Conservation (phyloP, 176 grass and related monocot species). For the Oryza longistaminata region DNA sequence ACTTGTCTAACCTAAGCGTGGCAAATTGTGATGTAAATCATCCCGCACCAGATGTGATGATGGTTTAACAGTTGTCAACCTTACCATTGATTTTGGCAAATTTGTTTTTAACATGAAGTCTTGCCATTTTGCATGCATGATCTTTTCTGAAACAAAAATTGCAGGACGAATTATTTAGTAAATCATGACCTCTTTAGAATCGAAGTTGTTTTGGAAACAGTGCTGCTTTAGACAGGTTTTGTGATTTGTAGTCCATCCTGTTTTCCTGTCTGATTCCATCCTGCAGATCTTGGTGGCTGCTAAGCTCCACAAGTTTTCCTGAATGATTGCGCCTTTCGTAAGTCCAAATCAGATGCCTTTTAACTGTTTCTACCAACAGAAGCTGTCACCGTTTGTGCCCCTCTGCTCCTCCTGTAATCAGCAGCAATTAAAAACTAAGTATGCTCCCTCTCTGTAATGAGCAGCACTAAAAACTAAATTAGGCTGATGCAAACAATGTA, state of each 20-base stretch:
- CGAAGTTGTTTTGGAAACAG: not conserved
- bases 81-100: not conserved
- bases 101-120: not conserved
- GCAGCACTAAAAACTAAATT: no score
- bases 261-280: not conserved
- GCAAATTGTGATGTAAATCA: no score
- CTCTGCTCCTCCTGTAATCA: no score
- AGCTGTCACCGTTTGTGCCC: not conserved
- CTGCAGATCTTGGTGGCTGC: constrained; percentile 3
- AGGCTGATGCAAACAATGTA: not conserved
- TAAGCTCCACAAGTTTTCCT: constrained; percentile 28
- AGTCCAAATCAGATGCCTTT: not conserved
- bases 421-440: no score
- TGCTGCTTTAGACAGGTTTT: not conserved
- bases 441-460: not conserved
- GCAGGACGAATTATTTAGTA: not conserved
- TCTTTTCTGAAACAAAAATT: not conserved
- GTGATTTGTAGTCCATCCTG: not conserved
- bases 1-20: no score
- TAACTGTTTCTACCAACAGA: not conserved
- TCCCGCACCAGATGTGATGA: no score
- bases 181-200: not conserved
- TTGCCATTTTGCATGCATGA: not conserved
- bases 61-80: no score
- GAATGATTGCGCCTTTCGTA: constrained; percentile 5